A percentile compares a stretch with the other conserved stretches of the same genome.
Conservation (phyloP, 169 alveolate genomes). For the Neospora caninum region DNA sequence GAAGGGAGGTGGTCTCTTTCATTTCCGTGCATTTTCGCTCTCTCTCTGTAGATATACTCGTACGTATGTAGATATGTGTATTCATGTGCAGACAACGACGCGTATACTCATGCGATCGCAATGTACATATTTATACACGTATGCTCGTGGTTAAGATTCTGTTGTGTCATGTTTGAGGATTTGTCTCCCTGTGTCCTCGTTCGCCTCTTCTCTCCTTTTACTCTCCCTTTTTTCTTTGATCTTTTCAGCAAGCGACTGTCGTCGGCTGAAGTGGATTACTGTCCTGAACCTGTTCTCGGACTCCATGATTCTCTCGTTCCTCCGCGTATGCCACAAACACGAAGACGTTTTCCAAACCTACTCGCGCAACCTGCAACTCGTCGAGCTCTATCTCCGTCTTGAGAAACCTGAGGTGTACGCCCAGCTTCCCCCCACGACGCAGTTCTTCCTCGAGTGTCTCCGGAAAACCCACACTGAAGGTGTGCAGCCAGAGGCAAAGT, state of each 20-base stretch:
- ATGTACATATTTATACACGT: too few relatives aligned
- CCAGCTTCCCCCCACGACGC: conserved; percentile 35
- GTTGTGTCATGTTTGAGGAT: too few relatives aligned
- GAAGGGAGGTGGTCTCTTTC: too few relatives aligned
- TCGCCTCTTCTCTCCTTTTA: not conserved
- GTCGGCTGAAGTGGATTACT: conserved; percentile 43
- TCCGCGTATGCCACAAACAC: not conserved
- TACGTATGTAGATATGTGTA: not conserved
- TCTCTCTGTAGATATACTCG: too few relatives aligned
- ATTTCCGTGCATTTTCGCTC: too few relatives aligned
- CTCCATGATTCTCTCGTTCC: conserved; percentile 20
- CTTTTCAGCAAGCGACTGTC: conserved; percentile 40
- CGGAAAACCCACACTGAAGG: conserved; percentile 45
- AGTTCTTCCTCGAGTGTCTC: conserved; percentile 41
- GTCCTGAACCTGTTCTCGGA: not conserved
- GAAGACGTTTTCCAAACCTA: not conserved
- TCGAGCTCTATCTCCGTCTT: conserved; percentile 35
- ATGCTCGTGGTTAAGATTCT: too few relatives aligned
- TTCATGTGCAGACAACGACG: too few relatives aligned
- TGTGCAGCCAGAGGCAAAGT: too few relatives aligned
- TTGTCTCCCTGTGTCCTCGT: not conserved
- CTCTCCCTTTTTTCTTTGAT: not conserved
- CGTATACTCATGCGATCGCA: too few relatives aligned
- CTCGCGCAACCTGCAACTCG: conserved; percentile 32
- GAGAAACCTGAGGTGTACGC: conserved; percentile 61